Base-by-base conservation (phyloP, 2,329 filamentous ascomycete genomes). In the Arthrocladium fulminans region DNA sequence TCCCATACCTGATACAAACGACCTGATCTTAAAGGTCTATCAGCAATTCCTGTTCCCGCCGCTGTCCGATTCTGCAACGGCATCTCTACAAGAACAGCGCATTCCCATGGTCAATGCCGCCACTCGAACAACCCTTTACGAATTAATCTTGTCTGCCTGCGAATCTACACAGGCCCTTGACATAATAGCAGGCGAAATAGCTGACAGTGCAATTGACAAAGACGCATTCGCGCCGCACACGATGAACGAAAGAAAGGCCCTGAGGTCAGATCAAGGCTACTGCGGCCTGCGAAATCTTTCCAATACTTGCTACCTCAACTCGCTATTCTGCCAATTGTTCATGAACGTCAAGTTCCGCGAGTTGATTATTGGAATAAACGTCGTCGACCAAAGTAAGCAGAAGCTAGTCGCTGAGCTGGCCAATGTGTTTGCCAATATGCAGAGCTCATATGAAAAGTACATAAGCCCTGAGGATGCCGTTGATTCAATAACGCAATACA, bases 231-330 rank as follows among this genome's bases (percentile, higher is more conserved):
- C 49, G 32, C 48, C 51, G 0, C 43, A 41, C 3, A 50, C 43
- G 41, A 38, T 38, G 10, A 51, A 57, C 23, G 55, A 59, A 12
- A 49, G 57, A 15, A 56, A 56, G 39, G 49, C 47, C 45, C 53
- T 94, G n/a, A 80, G 88, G 53, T 81, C 86, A 1, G 68, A 78
- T 1, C 85, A 85, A 53, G 88, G 88, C 17, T 94, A 94, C 62
- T 80, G 85, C n/a, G 92, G 92, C 1, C 67, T 98, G n/a, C 77
- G 77, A 49, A 98, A 98, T 60, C 75, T 96, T 13, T 92, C 88
- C 8, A 95, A 96, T 62, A 97, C 94, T 0, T 98, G 92, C 67
- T 98, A 98, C 63, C 77, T 97, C 62, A 98, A 98, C 63, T 97
- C 92, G 0, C 72, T 98, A 0, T 76, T 97, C 52, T 90, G 88